Conservation (phyloP, 495 filamentous ascomycete species). For the Annulohypoxylon maeteangense region DNA sequence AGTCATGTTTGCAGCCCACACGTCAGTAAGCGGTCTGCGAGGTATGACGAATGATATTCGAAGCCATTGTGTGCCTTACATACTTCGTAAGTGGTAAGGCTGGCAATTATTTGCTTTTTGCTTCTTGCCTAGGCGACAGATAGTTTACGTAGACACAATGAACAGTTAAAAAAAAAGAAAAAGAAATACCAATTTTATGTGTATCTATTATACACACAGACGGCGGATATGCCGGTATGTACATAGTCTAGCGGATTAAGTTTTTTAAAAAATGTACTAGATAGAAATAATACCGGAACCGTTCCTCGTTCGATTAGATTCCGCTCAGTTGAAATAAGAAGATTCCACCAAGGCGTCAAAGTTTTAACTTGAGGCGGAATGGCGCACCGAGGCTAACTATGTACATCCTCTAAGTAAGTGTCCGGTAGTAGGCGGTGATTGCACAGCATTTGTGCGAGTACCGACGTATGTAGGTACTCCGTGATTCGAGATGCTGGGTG, state of each 20-base stretch:
- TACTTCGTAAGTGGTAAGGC: constrained; percentile 1
- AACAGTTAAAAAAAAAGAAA: too few species aligned
- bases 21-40: background rate
- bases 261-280: background rate
- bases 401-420: background rate
- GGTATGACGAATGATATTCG: background rate
- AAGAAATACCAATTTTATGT: too few species aligned
- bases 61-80: background rate
- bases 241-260: background rate
- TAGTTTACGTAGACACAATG: background rate
- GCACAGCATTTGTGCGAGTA: constrained; percentile 1
- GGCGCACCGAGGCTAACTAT: background rate
- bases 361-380: background rate
- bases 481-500: background rate
- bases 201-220: too few species aligned
- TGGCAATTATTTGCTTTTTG: background rate
- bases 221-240: background rate
- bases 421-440: background rate
- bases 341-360: background rate
- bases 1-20: background rate
- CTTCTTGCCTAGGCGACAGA: background rate
- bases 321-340: background rate
- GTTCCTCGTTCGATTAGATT: background rate
- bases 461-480: background rate
- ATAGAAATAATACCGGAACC: background rate